Percentiles rank a stretch among this genome's conserved stretches.
These are phyloP conservation scores for Abortiporus biennis DNA, from an alignment of 1,284 basidiomycete species.

Conservation along the genomic window DNA sequence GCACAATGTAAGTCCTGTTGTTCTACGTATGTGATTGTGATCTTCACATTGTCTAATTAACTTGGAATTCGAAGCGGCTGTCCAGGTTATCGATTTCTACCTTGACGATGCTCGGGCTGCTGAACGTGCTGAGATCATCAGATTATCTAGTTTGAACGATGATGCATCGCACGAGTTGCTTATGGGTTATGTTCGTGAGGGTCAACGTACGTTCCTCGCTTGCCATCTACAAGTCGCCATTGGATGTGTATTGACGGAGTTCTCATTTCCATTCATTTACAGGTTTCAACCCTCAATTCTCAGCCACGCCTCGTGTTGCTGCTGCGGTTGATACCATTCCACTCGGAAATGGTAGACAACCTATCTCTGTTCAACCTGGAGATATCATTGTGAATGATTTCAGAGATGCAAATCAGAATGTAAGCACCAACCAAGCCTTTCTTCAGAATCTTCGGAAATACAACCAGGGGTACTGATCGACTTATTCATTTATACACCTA, in stretches of 20 bases:
- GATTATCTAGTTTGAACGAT: conserved; percentile 30
- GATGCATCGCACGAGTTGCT: conserved; percentile 30
- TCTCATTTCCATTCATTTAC: conserved; percentile 25
- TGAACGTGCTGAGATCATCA: conserved; percentile 39
- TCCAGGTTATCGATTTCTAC: conserved; percentile 61
- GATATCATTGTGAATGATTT: conserved; percentile 41
- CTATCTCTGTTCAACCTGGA: conserved; percentile 33
- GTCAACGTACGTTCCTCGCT: conserved; percentile 34
- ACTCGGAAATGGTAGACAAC: conserved; percentile 30
- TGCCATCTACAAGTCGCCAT: neutral
- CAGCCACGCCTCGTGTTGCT: conserved; percentile 38
- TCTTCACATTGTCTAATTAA: neutral
- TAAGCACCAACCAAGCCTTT: too few relatives aligned
- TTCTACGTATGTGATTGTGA: too few relatives aligned
- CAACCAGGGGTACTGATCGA: too few relatives aligned
- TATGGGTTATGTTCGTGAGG: conserved; percentile 48
- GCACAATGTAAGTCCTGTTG: conserved; percentile 35
- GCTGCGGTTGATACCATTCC: conserved; percentile 28
- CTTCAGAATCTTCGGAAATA: too few relatives aligned
- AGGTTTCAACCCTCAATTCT: conserved; percentile 28
- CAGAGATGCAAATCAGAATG: conserved; percentile 44
- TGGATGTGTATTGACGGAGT: too few relatives aligned
- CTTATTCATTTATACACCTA: too few relatives aligned
- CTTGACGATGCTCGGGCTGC: conserved; percentile 35
- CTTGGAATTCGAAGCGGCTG: conserved; percentile 43